Conservation (phyloP, 2,329 filamentous ascomycete species). For the Colletotrichum aenigma region DNA sequence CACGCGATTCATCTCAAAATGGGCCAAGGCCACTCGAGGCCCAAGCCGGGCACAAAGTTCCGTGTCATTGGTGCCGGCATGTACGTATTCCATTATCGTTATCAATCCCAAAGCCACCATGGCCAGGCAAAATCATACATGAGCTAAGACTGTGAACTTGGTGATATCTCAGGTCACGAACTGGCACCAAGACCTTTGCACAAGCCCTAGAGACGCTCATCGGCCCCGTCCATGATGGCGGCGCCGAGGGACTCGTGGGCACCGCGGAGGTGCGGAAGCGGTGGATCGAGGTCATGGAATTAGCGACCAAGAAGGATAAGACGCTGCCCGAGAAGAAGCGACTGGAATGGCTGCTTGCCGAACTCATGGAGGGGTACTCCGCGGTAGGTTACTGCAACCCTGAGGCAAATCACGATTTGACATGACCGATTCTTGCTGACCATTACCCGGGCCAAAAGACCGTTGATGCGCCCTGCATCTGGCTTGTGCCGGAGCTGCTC, state of each 20-base stretch:
- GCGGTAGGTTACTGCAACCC: not conserved
- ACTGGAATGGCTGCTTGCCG: not conserved
- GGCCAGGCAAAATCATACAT: not conserved
- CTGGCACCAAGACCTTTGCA: constrained; percentile 28
- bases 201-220: constrained; percentile 26
- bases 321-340: not conserved
- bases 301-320: not conserved
- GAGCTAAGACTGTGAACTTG: not conserved
- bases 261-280: constrained; percentile 17
- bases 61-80: constrained; percentile 30
- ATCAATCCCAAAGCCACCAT: not conserved
- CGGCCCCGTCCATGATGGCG: constrained; percentile 26
- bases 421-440: not conserved
- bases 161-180: constrained; percentile 14
- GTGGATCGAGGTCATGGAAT: constrained; percentile 12
- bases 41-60: constrained; percentile 22
- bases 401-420: not conserved
- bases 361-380: not conserved
- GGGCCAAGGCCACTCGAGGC: constrained; percentile 26
- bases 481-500: constrained; percentile 7
- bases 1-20: constrained; percentile 1
- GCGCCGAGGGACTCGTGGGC: constrained; percentile 22
- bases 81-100: not conserved
- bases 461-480: not conserved
- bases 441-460: not conserved